Evolutionary conservation across 2,329 filamentous ascomycete genomes (phyloP), one percentile per base, ranked within the genome.

Genomic region (Diaporthe nobilis): DNA sequence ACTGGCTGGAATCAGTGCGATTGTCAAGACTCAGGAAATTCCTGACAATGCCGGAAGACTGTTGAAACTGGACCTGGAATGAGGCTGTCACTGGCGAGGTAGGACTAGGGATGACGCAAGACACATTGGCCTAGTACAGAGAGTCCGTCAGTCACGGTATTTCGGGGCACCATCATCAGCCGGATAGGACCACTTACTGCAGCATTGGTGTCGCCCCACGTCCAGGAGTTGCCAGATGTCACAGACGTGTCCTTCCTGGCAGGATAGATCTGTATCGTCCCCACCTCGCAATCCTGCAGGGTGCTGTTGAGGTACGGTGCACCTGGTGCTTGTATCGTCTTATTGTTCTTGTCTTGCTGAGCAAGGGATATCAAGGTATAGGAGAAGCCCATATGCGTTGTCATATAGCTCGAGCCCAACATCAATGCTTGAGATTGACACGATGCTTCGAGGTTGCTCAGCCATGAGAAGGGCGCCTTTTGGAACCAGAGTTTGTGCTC

Each of bases 401-500:
- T 68, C 47, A 68, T 68, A 22, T 68, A 68, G 31, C 6, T 68
- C 2, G 63, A 68, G 20, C 47, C 63, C 31, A 68, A 2, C 63
- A 68, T 68, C 13, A 51, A 34, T 9, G 63, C 22, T 20, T 51
- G 63, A 25, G 63, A 68, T n/a, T 68, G 63, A 3, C 63, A 68
- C 1, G 44, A 53, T 20, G 63, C 44, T 39, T 68, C 44, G 9
- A 68, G 63, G 31, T 53, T 68, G 63, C 22, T 39, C 22, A 68
- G 17, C 63, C 63, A 68, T 13, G 44, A 68, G 8, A 68, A 51
- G 0, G 63, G 63, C 8, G 63, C 10, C 42, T 68, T 68, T 39
- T 68, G 63, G 7, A 68, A 68, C 63, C 63, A 68, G 2, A 49
- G 44, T 37, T 67, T 37, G 20, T 65, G 42, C n/a, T 37, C 61